Evolutionary conservation across 305 asterid genomes (phyloP), one percentile per base, ranked within the genome.

Genomic region (Solanum hybrid): DNA sequence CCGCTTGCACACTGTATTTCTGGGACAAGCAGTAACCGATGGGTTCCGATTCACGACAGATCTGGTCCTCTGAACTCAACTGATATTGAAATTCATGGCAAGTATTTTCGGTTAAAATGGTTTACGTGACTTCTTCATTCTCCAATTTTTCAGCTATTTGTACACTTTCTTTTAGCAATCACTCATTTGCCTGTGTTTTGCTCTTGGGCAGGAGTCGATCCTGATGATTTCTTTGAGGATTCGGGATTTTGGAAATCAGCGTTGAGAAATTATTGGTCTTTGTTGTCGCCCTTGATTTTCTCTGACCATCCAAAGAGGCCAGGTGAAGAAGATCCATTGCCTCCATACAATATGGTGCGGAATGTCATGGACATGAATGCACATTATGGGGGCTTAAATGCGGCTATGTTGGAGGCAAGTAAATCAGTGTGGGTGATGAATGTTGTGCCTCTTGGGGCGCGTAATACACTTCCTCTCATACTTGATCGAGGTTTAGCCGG

Each of bases 301-400:
- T 97, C 99, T 81, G 99, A 96, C 93, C 99, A 97, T 94, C 99
- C 99, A 24, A 97, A 97, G 91, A 95, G 99, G 93, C 98, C 98
- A 1, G 98, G 98, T 37, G 99, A 96, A 82, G 99, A 97, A 92
- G 99, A 97, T 87, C 99, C 99, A 29, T 90, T 92, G 92, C 97
- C 98, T 90, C 99, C 99, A 6, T 94, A 95, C 91, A 96, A 97
- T 91, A 96, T 96, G 99, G 95, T 97, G 88, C 94, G 98, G 87
- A 97, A 96, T 92, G 98, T 96, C 93, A 95, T 97, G 99, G 99
- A 96, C 94, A 95, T 96, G 99, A 95, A 90, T 92, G 98, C 99
- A 84, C 94, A 92, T 93, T 97, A 95, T 89, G 99, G 99, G 26
- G 99, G 98, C 78, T 88, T 96, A 12, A 96, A 94, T 95, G 92